Base-by-base conservation (phyloP, 2,329 filamentous ascomycete genomes). In the Immersiporthe knoxdaviesiana region DNA sequence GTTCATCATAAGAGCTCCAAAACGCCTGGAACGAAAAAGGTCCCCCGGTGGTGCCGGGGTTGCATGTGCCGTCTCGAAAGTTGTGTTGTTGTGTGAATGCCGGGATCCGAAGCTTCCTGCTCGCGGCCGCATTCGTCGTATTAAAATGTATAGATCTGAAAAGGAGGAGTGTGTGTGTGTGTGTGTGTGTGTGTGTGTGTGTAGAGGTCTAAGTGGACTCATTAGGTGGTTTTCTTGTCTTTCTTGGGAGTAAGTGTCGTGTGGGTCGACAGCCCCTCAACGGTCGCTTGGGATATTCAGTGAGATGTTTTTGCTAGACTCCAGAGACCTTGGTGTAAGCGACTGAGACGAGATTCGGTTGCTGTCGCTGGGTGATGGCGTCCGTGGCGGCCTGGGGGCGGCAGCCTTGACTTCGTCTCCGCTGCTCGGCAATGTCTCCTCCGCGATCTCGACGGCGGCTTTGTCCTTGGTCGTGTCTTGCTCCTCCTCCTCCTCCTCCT, bases 341-440 rank as follows among this genome's bases (percentile, higher is more conserved):
- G 70, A 70, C 59, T 72, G 68, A n/a, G 70, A 41, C 35, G 70
- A 72, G 8, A 70, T 61, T n/a, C 70, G 68, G 37, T 70, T 70
- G 52, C 58, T 60, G 7, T 65, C 35, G 16, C 58, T 67, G 16
- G 67, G 70, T 41, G 68, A 61, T 47, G 70, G 70, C 8, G 70
- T 71, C 37, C 47, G 65, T 41, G 70, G 68, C 12, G 50, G 68
- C 60, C 61, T 41, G 24, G 66, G 59, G 47, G 65, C 39, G 6
- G 21, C 39, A 3, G 21, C 32, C 39, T 70, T 60, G 18, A 54
- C 56, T 4, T 50, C 30, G n/a, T 64, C 61, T 59, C 18, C 21
- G 5, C 6, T 24, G 30, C 21, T 12, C 35, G 44, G 30, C 10
- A 30, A 18, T 24, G 39, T 10, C 41, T 63, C 24, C 32, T 63